Conservation (phyloP, 2,329 filamentous ascomycete genomes). For the Fusarium haematococcum region DNA sequence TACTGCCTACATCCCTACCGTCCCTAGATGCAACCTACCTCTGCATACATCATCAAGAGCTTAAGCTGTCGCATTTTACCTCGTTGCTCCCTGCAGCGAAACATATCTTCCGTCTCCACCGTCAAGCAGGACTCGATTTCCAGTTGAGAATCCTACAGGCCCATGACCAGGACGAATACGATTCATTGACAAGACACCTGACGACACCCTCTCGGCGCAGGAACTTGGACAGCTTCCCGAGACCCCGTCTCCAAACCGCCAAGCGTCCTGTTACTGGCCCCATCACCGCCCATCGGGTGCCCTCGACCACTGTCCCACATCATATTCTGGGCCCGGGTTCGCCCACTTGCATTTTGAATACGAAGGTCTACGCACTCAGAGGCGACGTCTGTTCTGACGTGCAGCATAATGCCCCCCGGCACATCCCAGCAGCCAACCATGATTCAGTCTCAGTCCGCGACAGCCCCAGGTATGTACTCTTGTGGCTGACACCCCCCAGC, state of each 20-base stretch:
- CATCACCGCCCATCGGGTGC: conserved; percentile 11
- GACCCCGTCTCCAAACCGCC: conserved; percentile 5
- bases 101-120: conserved; percentile 21
- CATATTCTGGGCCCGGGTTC: conserved; percentile 11
- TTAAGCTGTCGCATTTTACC: conserved; percentile 1
- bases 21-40: conserved; percentile 9
- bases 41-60: conserved; percentile 12
- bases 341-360: conserved; percentile 29
- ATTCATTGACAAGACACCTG: conserved; percentile 17
- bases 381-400: conserved; percentile 16
- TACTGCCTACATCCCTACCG: conserved; percentile 8
- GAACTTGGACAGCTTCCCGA: conserved; percentile 19
- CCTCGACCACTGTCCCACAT: conserved; percentile 11
- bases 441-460: conserved; percentile 41
- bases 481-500: conserved; percentile 16
- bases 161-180: conserved; percentile 19
- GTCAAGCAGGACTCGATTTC: conserved; percentile 18
- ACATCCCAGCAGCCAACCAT: conserved; percentile 42
- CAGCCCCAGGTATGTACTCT: conserved; percentile 41
- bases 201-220: conserved; percentile 21
- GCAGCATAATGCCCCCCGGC: conserved; percentile 30
- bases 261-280: conserved; percentile 10
- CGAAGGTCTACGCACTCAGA: conserved; percentile 25
- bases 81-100: conserved; percentile 22
- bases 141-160: conserved; percentile 12